Evolutionary conservation across 805 yeast species (phyloP), one percentile per base, ranked within the genome.

Genomic region (Saitoella complicata): DNA sequence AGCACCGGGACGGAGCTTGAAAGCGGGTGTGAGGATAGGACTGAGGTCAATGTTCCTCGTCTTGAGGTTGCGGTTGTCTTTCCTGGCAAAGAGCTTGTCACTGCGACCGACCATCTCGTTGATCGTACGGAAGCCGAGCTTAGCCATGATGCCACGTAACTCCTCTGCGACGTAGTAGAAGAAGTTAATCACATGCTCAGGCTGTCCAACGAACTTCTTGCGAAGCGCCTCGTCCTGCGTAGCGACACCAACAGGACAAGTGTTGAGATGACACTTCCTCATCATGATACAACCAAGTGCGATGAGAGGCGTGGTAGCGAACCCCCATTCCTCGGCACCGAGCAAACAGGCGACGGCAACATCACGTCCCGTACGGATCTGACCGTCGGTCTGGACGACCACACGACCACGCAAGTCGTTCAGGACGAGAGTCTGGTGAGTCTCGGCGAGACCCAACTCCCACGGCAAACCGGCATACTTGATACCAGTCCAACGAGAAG

Each of bases 101-200:
- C 97, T 85, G 62, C 80, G 86, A 58, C 98, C 98, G 55, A 88
- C 87, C 98, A 88, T 88, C 70, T 91, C 98, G 62, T 85, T 88
- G 61, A 88, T 76, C 44, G 94, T 84, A 61, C 97, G 75, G 77
- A 80, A 91, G 46, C 98, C 98, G 51, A 88, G 75, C 58, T 77
- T 74, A 38, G 98, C 95, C 98, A 88, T 88, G 56, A 83, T 80
- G 47, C 71, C 74, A 60, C 98, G 76, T 59, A 91, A 75, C 66
- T 88, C 98, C 56, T 86, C 84, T 46, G 95, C 78, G 61, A 88
- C 71, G 67, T 87, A 91, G 70, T 80, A 88, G 73, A 91, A 91
- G 72, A 88, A 91, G 72, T 88, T 88, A 65, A 88, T 87, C 47
- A 88, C 97, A 60, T 88, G 96, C 67, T 88, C 98, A 43, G 98